Percentiles rank a stretch among this genome's conserved stretches.
These are phyloP conservation scores for Podila minutissima DNA, from an alignment of 192 early-diverging fungal genomes.

Conservation along the genomic window DNA sequence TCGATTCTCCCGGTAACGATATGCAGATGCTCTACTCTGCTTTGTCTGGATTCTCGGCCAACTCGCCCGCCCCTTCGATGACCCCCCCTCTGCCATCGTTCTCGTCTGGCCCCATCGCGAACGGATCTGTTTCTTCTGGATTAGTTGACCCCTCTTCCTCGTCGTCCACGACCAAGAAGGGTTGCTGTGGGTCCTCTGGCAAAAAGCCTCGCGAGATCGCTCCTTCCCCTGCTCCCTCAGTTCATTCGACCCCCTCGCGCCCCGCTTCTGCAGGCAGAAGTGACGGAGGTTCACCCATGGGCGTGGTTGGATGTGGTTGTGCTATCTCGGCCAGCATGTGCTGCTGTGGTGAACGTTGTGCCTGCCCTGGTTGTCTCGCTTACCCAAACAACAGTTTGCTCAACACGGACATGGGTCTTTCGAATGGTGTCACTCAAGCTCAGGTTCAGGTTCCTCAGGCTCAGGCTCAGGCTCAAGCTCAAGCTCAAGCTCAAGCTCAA, in stretches of 20 bases:
- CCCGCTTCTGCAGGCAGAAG: slow-evolving; percentile 35
- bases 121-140: neutral
- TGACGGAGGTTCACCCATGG: neutral
- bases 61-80: slow-evolving; percentile 24
- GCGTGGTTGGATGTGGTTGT: slow-evolving; percentile 27
- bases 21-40: slow-evolving; percentile 51
- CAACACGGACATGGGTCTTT: too few relatives aligned
- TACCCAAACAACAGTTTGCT: slow-evolving; percentile 24
- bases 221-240: slow-evolving; percentile 18
- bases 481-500: too few relatives aligned
- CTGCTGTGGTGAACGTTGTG: slow-evolving; percentile 45
- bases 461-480: too few relatives aligned
- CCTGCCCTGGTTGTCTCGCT: slow-evolving; percentile 46
- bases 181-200: slow-evolving; percentile 10
- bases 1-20: slow-evolving; percentile 45
- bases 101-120: slow-evolving; percentile 17
- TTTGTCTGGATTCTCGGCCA: slow-evolving; percentile 29
- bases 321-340: slow-evolving; percentile 45
- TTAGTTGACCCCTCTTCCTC: neutral
- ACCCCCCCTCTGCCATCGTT: slow-evolving; percentile 30
- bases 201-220: slow-evolving; percentile 4
- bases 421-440: too few relatives aligned
- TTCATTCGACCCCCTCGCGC: slow-evolving; percentile 4
- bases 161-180: slow-evolving; percentile 6
- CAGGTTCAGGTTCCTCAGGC: too few relatives aligned